Conservation (phyloP, 2,329 filamentous ascomycete species). For the Catunica adiposa region DNA sequence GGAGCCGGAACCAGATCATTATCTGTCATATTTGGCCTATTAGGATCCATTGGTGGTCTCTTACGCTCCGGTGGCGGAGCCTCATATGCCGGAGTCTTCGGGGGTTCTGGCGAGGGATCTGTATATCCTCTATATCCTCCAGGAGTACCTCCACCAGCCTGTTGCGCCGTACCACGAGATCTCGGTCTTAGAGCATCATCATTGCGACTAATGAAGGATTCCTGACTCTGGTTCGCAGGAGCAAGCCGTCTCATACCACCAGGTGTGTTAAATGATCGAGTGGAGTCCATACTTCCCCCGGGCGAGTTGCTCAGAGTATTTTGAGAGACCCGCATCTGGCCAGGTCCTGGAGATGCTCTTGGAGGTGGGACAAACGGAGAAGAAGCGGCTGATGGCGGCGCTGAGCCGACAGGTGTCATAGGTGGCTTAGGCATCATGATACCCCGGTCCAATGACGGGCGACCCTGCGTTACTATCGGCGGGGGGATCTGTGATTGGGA, state of each 20-base stretch:
- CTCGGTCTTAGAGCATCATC: constrained; percentile 37
- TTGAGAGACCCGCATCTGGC: constrained; percentile 17
- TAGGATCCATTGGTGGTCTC: constrained; percentile 48
- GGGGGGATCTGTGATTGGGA: constrained; percentile 6
- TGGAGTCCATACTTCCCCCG: constrained; percentile 35
- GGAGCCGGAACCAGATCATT: constrained; percentile 41
- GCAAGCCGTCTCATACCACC: constrained; percentile 31
- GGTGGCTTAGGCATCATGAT: constrained; percentile 10
- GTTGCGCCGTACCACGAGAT: constrained; percentile 31
- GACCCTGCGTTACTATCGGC: constrained; percentile 9
- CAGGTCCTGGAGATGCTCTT: constrained; percentile 22
- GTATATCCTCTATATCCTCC: constrained; percentile 7
- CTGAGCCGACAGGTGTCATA: constrained; percentile 13
- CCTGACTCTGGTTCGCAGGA: constrained; percentile 39
- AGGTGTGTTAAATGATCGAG: constrained; percentile 24
- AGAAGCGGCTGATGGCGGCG: constrained; percentile 12
- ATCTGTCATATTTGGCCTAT: constrained; percentile 33
- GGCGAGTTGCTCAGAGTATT: constrained; percentile 26
- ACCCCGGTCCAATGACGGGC: constrained; percentile 12
- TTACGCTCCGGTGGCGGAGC: constrained; percentile 44
- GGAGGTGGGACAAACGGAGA: constrained; percentile 22
- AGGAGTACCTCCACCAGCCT: constrained; percentile 23
- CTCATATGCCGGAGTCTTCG: constrained; percentile 19
- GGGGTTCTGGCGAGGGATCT: constrained; percentile 15
- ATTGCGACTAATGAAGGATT: constrained; percentile 31